Evolutionary conservation across 225 moss, liverwort and hornwort species (phyloP), one percentile per base, ranked within the genome.

Genomic region (Physcomitrium patens): DNA sequence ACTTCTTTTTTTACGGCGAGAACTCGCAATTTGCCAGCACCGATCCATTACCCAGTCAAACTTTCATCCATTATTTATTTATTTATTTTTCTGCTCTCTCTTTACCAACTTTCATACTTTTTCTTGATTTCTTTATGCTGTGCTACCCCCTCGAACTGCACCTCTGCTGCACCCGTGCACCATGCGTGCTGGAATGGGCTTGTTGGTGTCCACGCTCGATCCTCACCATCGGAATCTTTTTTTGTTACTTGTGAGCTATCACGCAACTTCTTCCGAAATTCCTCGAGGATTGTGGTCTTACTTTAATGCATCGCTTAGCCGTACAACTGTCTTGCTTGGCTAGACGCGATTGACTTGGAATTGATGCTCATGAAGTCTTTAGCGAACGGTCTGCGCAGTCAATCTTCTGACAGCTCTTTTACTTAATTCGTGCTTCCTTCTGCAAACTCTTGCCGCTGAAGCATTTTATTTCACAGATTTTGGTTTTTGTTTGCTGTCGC

Each of bases 331-430:
- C 43, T 31, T 69, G 69, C 43, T 56, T 56, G 22, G 9, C 16
- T 68, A 56, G 23, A 9, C 43, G 54, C 43, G 12, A 52, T 27
- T 28, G n/a, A 18, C 37, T 68, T 53, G 42, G 70, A 70, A 15
- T 16, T 44, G 16, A 24, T 18, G 54, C 8, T 14, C 8, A 41
- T 14, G 12, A 20, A 54, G 20, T 41, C n/a, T 4, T 8, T 37
- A 14, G 53, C 23, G 14, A 41, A 37, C 1, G 19, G 16, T 20
- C 19, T 7, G 31, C 41, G 23, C 53, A 51, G 27, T 51, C 45
- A 37, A 37, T 20, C 45, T 44, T 45, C 27, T 15, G 52, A 37
- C 23, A 12, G 68, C 37, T n/a, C 65, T 3, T 48, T 48, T 1
- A 2, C 9, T 52, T 41, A 46, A 41, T n/a, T 54, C 14, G 54